Base-by-base conservation (phyloP, 352 stramenopile genomes). In the Phytophthora pistaciae region DNA sequence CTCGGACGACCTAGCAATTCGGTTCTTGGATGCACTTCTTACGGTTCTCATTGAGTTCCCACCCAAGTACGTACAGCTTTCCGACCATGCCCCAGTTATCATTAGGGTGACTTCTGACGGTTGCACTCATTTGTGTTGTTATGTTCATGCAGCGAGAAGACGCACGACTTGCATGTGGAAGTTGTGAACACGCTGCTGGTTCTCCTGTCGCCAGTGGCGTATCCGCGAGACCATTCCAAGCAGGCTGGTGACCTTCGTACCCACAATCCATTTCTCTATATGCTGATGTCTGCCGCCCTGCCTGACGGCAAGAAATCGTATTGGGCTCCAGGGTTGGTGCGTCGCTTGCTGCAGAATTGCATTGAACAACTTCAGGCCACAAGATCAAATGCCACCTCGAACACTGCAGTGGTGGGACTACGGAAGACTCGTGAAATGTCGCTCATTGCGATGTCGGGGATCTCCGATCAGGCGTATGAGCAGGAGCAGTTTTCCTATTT, bases 151-250 rank as follows among this genome's bases (percentile, higher is more conserved):
- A 75, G 68, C 44, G 52, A 59, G 13, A 73, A 72, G 27, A 94
- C 87, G 29, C 88, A 93, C 59, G 87, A 92, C 25, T 49, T 96
- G 33, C 85, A 93, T 48, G 74, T 93, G n/a, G 88, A 94, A 78
- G 75, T 91, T 3, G 64, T 96, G 16, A 96, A 85, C 58, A 89
- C 76, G 29, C 57, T 96, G 25, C 75, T 96, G 14, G 84, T 92
- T 42, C 76, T 96, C 18, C 70, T 94, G 4, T 83, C 88, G 1
- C 82, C 88, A 1, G 82, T 91, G 20, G 83, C 77, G 9, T 95
- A 90, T 59, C 82, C 84, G 3, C 83, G 80, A 9, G 79, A 90
- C 50, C 79, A 91, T 58, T 80, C 74, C 20, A 84, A 84, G 31
- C 68, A 79, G 52, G 70, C 72, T 1, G 59, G 68, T 10, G 84